Evolutionary conservation across 2,329 filamentous ascomycete genomes (phyloP), one percentile per base, ranked within the genome.

Genomic region (Trichoderma brevicompactum): DNA sequence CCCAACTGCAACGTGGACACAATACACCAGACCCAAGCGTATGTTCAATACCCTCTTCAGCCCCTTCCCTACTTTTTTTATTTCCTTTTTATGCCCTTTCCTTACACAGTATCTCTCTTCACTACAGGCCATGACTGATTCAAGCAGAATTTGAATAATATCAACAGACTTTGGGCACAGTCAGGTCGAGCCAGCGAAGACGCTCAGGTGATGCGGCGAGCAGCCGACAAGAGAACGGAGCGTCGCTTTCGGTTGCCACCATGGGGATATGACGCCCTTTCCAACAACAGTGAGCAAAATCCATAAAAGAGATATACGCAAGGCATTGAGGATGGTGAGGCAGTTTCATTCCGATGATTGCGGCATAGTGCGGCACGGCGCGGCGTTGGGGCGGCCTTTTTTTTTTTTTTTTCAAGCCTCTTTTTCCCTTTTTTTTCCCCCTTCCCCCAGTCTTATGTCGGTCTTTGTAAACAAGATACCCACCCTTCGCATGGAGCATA

Each of bases 121-220:
- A 19, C 5, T 12, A 23, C 38, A 43, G 10, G 36, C 10, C 6
- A 2, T 38, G 7, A 38, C 36, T 38, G 36, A 38, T 10, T 38
- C 36, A 10, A 58, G 15, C n/a, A 40, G 44, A 15, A 15, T 28
- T 15, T 13, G 10, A n/a, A 54, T 50, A 50, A 50, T 19, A 55
- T 49, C 7, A 36, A 41, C 64, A 79, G 77, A 77, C 77, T 59
- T 62, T 78, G 28, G 55, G 50, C 60, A 9, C 61, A 70, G 19
- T 65, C 55, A 15, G 58, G 55, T 8, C 65, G 56, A 50, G 32
- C 60, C 6, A 67, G 40, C 12, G 74, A 76, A 36, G 77, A 78
- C 49, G 67, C 74, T 44, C 71, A 72, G 54, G 74, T 76, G 15
- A 74, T 79, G 73, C 71, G 70, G 46, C 74, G 75, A 63, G 73